Base-by-base conservation (phyloP, 352 stramenopile species). In the Saprolegnia parasitica region DNA sequence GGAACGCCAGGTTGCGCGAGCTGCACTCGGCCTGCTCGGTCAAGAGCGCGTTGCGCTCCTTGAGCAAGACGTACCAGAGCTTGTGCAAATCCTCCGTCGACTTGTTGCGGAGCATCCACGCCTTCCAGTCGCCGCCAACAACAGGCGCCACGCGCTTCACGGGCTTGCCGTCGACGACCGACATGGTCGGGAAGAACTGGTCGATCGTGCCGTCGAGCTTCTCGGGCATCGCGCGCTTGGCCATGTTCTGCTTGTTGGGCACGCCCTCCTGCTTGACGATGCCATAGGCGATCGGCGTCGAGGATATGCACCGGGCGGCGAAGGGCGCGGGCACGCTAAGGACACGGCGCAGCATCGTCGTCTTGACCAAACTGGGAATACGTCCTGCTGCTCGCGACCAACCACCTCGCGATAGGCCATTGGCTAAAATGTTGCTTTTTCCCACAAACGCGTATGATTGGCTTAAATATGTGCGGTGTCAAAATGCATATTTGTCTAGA, bases 61-160 rank as follows among this genome's bases (percentile, higher is more conserved):
- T 99, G 70, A 99, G 96, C 42, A 98, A 79, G 70, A 98, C 93
- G 73, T 93, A 98, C 96, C 96, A 99, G 39, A 99, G 87, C 81
- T 98, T 98, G 83, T 99, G 96, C 61, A 99, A 85, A 86, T 99
- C 97, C 45, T 99, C 93, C 61, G 96, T 99, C 78, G 87, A 98
- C 79, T 99, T 99, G 67, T 96, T 81, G 57, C 97, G 94, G 68
- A 99, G 83, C 87, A 99, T 98, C 78, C 84, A 93, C 26, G 90
- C 96, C 68, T 90, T 96, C 97, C 97, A 99, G 52, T 95, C 84
- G 71, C 96, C 84, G 64, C 97, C 96, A 21, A 91, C 81, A 0
- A 83, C 72, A 39, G 63, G 63, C 20, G 63, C n/a, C 1, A 13
- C 50, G 21, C 63, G 63, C 63, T 70, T 70, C 29, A 70, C 63